Evolutionary conservation across 2,329 filamentous ascomycete species (phyloP).

Genomic region (Leptographium radiaticola): DNA sequence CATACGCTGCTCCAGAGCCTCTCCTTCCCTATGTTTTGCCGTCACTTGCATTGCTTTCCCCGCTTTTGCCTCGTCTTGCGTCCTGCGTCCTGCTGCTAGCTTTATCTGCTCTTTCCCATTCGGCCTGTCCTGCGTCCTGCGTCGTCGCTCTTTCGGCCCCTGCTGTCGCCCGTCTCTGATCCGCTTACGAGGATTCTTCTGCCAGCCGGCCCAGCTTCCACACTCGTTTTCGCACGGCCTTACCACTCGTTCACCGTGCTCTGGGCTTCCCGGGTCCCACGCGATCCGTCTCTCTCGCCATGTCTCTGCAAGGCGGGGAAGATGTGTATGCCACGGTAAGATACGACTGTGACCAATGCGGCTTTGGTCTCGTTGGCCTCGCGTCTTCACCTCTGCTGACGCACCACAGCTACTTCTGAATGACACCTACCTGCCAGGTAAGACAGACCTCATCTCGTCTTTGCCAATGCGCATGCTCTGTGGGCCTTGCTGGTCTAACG

Average conservation of each 20-base stretch:
- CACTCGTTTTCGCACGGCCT: background rate
- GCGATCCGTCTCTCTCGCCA: conserved; percentile 9
- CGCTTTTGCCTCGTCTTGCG: conserved; percentile 11
- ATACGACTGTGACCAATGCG: background rate
- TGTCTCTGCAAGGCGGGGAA: conserved; percentile 28
- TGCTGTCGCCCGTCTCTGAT: background rate
- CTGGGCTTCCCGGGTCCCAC: background rate
- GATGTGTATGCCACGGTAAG: conserved; percentile 46
- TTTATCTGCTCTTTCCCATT: background rate
- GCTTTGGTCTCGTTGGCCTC: too few relatives aligned
- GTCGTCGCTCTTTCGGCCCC: background rate
- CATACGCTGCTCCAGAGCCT: background rate
- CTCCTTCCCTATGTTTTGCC: background rate
- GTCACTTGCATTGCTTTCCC: background rate
- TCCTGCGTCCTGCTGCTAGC: background rate
- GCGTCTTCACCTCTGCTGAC: background rate
- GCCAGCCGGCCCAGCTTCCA: background rate
- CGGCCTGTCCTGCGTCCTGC: too few relatives aligned
- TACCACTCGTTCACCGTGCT: background rate
- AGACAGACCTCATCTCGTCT: conserved; percentile 11
- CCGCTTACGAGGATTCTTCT: background rate
- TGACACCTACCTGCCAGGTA: conserved; percentile 88
- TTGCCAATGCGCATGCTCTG: conserved; percentile 5
- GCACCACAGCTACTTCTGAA: conserved; percentile 69
- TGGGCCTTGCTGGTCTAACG: conserved; percentile 2